These are phyloP conservation scores for Hibiscus tridactylites DNA, from an alignment of 345 rosid species.

Conservation along the genomic window DNA sequence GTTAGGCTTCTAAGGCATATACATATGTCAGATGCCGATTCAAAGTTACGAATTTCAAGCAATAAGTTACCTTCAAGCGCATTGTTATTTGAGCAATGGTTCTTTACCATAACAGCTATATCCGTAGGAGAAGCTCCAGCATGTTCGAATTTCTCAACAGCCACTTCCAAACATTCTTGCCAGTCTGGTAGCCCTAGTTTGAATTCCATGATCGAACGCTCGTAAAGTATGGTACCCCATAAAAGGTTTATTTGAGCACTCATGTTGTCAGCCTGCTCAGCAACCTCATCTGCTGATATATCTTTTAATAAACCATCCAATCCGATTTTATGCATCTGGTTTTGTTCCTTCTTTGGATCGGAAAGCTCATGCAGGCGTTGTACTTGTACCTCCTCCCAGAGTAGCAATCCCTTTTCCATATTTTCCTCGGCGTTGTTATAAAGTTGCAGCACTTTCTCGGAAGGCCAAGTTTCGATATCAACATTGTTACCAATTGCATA, in stretches of 20 bases:
- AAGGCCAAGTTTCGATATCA: slow-evolving; percentile 60
- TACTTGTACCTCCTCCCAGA: slow-evolving; percentile 51
- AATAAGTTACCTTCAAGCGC: slow-evolving; percentile 51
- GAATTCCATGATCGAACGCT: slow-evolving; percentile 76
- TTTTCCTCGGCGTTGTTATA: slow-evolving; percentile 71
- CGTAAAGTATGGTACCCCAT: slow-evolving; percentile 77
- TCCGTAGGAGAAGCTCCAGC: slow-evolving; percentile 66
- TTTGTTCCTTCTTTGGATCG: slow-evolving; percentile 12
- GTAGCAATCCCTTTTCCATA: slow-evolving; percentile 58
- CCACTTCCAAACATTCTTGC: slow-evolving; percentile 67
- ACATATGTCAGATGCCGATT: neutral
- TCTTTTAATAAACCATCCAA: slow-evolving; percentile 37
- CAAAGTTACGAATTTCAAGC: neutral
- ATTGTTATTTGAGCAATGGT: slow-evolving; percentile 46
- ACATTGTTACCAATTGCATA: slow-evolving; percentile 48
- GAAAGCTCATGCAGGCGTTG: slow-evolving; percentile 23
- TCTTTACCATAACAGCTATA: slow-evolving; percentile 48
- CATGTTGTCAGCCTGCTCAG: slow-evolving; percentile 32
- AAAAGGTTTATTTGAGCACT: slow-evolving; percentile 65
- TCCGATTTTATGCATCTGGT: slow-evolving; percentile 21
- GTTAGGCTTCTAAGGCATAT: slow-evolving; percentile 10
- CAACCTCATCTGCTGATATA: slow-evolving; percentile 39
- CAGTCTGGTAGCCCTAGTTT: slow-evolving; percentile 63
- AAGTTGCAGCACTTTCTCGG: slow-evolving; percentile 38
- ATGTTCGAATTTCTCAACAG: slow-evolving; percentile 66